Conservation (phyloP, 192 early-diverging fungal genomes). For the Umbelopsis ramanniana region DNA sequence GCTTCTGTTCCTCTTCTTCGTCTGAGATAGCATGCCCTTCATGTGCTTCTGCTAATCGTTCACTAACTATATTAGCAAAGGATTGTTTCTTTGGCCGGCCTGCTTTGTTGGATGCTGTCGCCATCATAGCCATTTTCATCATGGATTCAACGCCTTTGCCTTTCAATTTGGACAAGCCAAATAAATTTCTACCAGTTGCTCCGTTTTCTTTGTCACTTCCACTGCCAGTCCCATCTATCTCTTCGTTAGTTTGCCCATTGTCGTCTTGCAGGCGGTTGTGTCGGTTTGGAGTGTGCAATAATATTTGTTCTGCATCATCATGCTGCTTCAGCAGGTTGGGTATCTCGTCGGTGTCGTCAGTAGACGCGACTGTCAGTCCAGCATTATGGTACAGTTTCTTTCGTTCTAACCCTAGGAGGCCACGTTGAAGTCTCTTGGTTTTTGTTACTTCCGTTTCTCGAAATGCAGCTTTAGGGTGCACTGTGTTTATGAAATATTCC, state of each 20-base stretch:
- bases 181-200: slow-evolving; percentile 24
- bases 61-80: not conserved
- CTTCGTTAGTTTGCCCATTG: not conserved
- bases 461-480: slow-evolving; percentile 35
- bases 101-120: not conserved
- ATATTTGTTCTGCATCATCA: slow-evolving; percentile 5
- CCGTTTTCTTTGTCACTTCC: slow-evolving; percentile 24
- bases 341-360: slow-evolving; percentile 15
- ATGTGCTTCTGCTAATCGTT: not conserved
- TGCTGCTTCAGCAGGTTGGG: not conserved
- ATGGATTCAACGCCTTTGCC: slow-evolving; percentile 21
- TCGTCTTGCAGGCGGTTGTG: not conserved
- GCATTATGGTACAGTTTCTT: not conserved
- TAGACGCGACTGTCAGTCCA: slow-evolving; percentile 29
- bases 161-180: slow-evolving; percentile 3
- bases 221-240: not conserved
- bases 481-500: slow-evolving; percentile 42
- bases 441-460: slow-evolving; percentile 41
- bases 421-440: slow-evolving; percentile 1
- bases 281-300: not conserved
- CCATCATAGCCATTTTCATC: slow-evolving; percentile 24
- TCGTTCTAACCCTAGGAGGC: not conserved
- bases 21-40: not conserved
- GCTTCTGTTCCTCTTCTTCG: not conserved
- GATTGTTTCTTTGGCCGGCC: not conserved